Conservation (phyloP, 805 yeast species). For the Cyberlindnera japonica region DNA sequence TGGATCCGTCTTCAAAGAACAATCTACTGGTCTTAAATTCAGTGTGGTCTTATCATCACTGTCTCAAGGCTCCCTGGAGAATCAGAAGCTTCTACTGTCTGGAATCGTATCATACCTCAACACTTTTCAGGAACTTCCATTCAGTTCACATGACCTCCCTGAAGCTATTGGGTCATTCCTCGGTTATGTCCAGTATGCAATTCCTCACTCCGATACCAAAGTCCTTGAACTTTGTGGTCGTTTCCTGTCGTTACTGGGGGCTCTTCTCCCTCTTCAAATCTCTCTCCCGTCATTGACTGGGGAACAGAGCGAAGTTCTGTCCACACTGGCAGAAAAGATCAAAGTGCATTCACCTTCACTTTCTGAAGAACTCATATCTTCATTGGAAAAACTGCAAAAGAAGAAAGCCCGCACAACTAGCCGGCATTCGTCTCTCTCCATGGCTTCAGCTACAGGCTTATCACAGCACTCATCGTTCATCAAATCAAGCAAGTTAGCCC, state of each 20-base stretch:
- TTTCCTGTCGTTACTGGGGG: constrained; percentile 12
- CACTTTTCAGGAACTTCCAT: constrained; percentile 9
- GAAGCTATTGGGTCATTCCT: constrained; percentile 13
- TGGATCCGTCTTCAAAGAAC: constrained; percentile 14
- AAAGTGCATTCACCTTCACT: constrained; percentile 6
- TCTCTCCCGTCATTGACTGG: constrained; percentile 4
- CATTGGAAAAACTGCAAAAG: constrained; percentile 14
- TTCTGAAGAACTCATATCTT: constrained; percentile 13
- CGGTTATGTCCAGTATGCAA: constrained; percentile 12
- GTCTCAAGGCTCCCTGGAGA: constrained; percentile 12
- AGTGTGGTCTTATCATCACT: constrained; percentile 14
- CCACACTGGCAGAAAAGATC: constrained; percentile 9
- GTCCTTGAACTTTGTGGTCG: constrained; percentile 16
- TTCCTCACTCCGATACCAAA: constrained; percentile 3
- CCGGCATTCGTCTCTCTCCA: constrained; percentile 11
- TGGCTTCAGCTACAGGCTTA: constrained; percentile 2
- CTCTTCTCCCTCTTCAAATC: constrained; percentile 12
- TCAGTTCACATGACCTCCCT: constrained; percentile 17
- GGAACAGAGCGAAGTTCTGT: constrained; percentile 11
- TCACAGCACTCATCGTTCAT: constrained; percentile 21
- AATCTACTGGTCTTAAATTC: constrained; percentile 11
- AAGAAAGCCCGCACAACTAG: constrained; percentile 14
- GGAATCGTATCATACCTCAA: constrained; percentile 16
- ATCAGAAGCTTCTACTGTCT: constrained; percentile 20
- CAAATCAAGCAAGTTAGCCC: constrained; percentile 24